Base-by-base conservation (phyloP, 805 yeast genomes). In the Ascoidea asiatica region DNA sequence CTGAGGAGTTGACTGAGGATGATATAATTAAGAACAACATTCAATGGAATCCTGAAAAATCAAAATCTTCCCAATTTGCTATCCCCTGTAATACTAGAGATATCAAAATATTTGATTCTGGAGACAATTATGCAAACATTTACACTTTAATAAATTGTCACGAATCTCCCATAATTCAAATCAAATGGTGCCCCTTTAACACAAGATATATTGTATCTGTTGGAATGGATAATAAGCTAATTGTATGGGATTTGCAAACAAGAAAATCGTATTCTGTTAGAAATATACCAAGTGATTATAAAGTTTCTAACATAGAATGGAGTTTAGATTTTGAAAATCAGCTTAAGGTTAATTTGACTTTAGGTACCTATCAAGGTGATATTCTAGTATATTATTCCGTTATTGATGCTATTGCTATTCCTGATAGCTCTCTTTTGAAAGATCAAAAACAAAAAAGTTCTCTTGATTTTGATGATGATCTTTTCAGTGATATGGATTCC, bases 31-130 rank as follows among this genome's bases (percentile, higher is more conserved):
- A 79, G 21, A 69, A 84, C 0, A 71, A 70, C 38, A 69, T 77
- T 2, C 73, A 72, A 36, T 87, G 95, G 95, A 74, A 77, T 46
- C 74, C 81, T n/a, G n/a, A n/a, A n/a, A n/a, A 2, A 67, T 29
- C 4, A 29, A 71, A 44, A 95, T 95, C 17, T n/a, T 73, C 73
- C 44, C 58, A 66, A n/a, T 65, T 87, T 41, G 86, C 88, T 2
- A 54, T 85, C 18, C 88, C 95, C 2, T 64, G 81, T 5, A 62
- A 66, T 36, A 62, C 68, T 19, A 63, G 66, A 40, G 61, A 67
- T 2, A 66, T 81, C 41, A 67, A 67, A 43, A 65, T 75, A 0
- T 76, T 62, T 44, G 59, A 40, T 18, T 19, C 29, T 15, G n/a
- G n/a, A n/a, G 19, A 21, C 37, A 38, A 37, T n/a, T 38, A 19